Evolutionary conservation across 345 rosid genomes (phyloP).

Genomic region (Eutrema heterophyllum): DNA sequence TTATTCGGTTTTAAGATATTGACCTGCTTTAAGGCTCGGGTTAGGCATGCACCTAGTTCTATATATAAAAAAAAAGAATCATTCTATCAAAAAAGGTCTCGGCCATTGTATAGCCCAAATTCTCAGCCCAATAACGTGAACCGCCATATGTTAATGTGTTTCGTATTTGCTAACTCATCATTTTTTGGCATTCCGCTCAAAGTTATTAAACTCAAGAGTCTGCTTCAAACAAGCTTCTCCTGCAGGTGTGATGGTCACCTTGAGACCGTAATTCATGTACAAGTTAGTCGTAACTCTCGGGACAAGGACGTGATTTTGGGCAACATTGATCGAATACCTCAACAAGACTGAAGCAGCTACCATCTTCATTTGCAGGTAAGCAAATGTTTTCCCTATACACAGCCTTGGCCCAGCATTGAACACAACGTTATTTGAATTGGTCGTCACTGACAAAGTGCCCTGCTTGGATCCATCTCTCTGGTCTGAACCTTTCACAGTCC

Average conservation of each 20-base stretch:
- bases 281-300: conserved; percentile 29
- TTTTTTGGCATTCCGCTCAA: too few relatives aligned
- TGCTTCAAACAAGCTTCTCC: too few relatives aligned
- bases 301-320: conserved; percentile 7
- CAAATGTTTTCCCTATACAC: conserved; percentile 42
- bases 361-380: conserved; percentile 40
- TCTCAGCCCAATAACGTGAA: not conserved
- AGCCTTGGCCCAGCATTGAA: conserved; percentile 43
- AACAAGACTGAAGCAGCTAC: conserved; percentile 29
- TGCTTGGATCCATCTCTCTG: conserved; percentile 48
- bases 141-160: not conserved
- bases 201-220: too few relatives aligned
- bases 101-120: not conserved
- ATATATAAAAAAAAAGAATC: too few relatives aligned
- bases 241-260: conserved; percentile 21
- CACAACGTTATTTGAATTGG: conserved; percentile 37
- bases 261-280: conserved; percentile 31
- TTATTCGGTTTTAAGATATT: too few relatives aligned
- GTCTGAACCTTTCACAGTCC: conserved; percentile 45
- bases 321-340: conserved; percentile 30
- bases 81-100: too few relatives aligned
- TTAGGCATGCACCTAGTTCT: too few relatives aligned
- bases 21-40: too few relatives aligned
- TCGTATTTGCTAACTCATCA: too few relatives aligned
- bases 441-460: conserved; percentile 25